phyloP scores from a whole-genome alignment of 371 early-diverging fungal genomes.

The Mucor saturninus region DNA sequence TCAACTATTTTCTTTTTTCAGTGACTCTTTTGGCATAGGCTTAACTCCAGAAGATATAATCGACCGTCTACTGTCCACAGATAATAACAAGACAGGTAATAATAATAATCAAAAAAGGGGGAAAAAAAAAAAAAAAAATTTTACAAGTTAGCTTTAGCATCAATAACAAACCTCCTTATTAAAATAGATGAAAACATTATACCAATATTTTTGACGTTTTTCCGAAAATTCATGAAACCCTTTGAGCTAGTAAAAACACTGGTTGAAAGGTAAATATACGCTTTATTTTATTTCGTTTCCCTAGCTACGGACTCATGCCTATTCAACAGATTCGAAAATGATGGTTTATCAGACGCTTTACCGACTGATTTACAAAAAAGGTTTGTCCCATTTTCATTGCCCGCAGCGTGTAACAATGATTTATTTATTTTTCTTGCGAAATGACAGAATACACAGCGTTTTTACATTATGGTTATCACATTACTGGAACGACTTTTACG shows the following conservation, averaged over 20 bases:
- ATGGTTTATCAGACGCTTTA: constrained; percentile 28
- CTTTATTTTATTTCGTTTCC: background rate
- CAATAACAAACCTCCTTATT: background rate
- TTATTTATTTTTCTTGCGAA: constrained; percentile 13
- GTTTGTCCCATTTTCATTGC: constrained; percentile 16
- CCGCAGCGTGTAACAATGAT: constrained; percentile 12
- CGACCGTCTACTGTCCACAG: constrained; percentile 36
- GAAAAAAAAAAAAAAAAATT: background rate
- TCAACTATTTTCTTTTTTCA: constrained; percentile 17
- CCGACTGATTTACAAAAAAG: constrained; percentile 48
- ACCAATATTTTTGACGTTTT: constrained; percentile 60
- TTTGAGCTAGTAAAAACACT: constrained; percentile 50
- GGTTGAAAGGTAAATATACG: constrained; percentile 42
- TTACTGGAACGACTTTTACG: constrained; percentile 61
- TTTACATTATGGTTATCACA: constrained; percentile 54
- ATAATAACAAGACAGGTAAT: constrained; percentile 33
- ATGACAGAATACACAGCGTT: constrained; percentile 49
- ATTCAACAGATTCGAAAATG: constrained; percentile 39
- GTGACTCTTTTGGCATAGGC: constrained; percentile 45
- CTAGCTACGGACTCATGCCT: background rate
- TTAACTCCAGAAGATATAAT: constrained; percentile 47
- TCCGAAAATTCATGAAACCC: constrained; percentile 62
- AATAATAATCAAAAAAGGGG: background rate
- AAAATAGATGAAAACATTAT: constrained; percentile 43
- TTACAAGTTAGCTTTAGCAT: background rate